Conservation (phyloP, 2,329 filamentous ascomycete genomes). For the Neonectria punicea region DNA sequence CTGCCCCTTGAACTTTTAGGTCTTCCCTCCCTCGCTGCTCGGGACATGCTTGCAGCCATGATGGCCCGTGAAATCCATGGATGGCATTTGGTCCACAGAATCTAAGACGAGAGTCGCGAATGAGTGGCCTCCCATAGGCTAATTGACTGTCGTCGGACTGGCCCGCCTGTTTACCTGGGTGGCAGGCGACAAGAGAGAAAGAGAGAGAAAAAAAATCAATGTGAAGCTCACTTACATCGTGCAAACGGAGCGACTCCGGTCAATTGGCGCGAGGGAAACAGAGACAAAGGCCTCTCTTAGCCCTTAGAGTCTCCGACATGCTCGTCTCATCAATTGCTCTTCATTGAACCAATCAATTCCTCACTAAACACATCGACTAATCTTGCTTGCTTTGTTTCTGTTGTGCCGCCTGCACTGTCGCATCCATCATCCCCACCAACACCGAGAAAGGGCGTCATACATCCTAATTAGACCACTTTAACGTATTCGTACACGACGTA, state of each 20-base stretch:
- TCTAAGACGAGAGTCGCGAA: slow-evolving; percentile 15
- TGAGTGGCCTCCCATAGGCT: slow-evolving; percentile 16
- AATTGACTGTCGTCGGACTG: slow-evolving; percentile 16
- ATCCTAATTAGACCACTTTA: not conserved
- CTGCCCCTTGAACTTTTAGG: not conserved
- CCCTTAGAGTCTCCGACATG: not conserved
- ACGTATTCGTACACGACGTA: slow-evolving; percentile 21
- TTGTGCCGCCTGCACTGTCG: slow-evolving; percentile 3
- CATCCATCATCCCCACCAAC: not conserved
- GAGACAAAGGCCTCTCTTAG: not conserved
- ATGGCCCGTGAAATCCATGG: slow-evolving; percentile 23
- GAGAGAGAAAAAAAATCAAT: not conserved
- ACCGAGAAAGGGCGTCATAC: not conserved
- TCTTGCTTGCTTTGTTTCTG: not conserved
- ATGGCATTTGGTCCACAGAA: slow-evolving; percentile 2
- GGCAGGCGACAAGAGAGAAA: not conserved
- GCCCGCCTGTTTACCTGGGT: slow-evolving; percentile 8
- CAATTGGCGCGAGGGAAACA: slow-evolving; percentile 12
- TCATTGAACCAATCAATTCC: slow-evolving; percentile 5
- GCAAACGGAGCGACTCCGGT: slow-evolving; percentile 11
- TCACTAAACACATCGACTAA: not conserved
- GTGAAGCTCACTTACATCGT: not conserved
- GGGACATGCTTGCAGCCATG: not conserved
- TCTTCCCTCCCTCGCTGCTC: not conserved
- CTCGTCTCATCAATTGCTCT: slow-evolving; percentile 10